Evolutionary conservation across 208 protist genomes (phyloP).

Genomic region (Acanthamoeba lenticulata): DNA sequence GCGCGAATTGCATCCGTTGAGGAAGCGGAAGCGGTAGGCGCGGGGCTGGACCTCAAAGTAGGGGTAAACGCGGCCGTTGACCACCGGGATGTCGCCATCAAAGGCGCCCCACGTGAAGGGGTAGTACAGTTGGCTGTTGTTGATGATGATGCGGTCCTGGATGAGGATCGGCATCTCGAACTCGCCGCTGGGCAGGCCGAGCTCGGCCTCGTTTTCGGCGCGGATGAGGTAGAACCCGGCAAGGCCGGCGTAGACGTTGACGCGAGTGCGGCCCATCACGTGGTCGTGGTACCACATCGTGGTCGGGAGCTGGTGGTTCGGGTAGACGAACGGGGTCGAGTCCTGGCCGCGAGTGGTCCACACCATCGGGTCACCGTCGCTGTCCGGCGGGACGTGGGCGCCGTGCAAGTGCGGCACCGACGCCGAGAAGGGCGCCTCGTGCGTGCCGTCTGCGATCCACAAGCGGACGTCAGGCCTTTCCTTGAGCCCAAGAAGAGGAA

Average conservation of each 20-base stretch:
- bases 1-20: slow-evolving; percentile 53
- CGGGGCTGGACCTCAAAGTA: slow-evolving; percentile 48
- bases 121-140: slow-evolving; percentile 38
- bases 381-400: neutral
- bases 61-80: slow-evolving; percentile 25
- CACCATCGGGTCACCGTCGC: slow-evolving; percentile 16
- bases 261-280: slow-evolving; percentile 54
- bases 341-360: neutral
- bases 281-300: slow-evolving; percentile 63
- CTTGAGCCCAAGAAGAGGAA: neutral
- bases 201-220: neutral
- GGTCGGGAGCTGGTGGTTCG: slow-evolving; percentile 40
- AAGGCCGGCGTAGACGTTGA: slow-evolving; percentile 54
- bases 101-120: neutral
- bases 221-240: slow-evolving; percentile 50
- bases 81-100: slow-evolving; percentile 10
- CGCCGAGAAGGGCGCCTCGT: neutral
- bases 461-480: neutral
- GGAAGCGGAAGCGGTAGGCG: slow-evolving; percentile 54
- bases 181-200: neutral
- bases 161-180: slow-evolving; percentile 49
- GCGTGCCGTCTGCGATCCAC: neutral
- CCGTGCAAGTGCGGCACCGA: slow-evolving; percentile 24
- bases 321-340: neutral
- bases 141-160: slow-evolving; percentile 21